Base-by-base conservation (phyloP, 2,329 filamentous ascomycete species). In the Trichophyton mentagrophytes region DNA sequence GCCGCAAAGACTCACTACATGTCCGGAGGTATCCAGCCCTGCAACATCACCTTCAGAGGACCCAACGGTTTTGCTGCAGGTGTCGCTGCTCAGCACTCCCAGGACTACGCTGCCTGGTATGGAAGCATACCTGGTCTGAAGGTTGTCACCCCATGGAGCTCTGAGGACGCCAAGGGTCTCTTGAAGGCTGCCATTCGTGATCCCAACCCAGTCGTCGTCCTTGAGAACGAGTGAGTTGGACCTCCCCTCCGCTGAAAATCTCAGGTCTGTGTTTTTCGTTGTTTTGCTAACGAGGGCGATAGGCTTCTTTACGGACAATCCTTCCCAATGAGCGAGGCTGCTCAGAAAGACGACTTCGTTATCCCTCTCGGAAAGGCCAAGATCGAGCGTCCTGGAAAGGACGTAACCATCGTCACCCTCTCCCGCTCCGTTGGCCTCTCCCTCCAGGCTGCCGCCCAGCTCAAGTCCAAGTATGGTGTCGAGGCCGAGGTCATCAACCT, bases 1-100 rank as follows among this genome's bases (percentile, higher is more conserved):
- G 93, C 82, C 69, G 93, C 90, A 73, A 99, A 99, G 84, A 99
- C 93, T 61, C 92, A 99, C 73, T 99, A 99, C 83, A 99, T 99
- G 93, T 97, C 93, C 66, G 93, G 93, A 71, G 93, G 93, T 76
- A 97, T 96, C 76, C 93, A 99, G 79, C 93, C 93, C 70, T 99
- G 93, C 81, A 97, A 97, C 82, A 92, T 99, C 78, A 97, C 93
- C 69, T 99, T 99, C 87, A 91, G 93, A 74, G 93, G 93, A 60
- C 93, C 93, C 78, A 99, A 99, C 79, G 93, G 93, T 71, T 99
- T 99, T 77, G 93, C 93, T 64, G 74, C 92, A 64, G 93, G 93
- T 83, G 93, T 99, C 70, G 93, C 80, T 66, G 93, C 93, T 63
- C 93, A 99, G 82, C 93, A 99, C 82, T 97, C 93, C 59, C 93